phyloP scores from a whole-genome alignment of 2,329 filamentous ascomycete genomes.

The Emydomyces testavorans region DNA sequence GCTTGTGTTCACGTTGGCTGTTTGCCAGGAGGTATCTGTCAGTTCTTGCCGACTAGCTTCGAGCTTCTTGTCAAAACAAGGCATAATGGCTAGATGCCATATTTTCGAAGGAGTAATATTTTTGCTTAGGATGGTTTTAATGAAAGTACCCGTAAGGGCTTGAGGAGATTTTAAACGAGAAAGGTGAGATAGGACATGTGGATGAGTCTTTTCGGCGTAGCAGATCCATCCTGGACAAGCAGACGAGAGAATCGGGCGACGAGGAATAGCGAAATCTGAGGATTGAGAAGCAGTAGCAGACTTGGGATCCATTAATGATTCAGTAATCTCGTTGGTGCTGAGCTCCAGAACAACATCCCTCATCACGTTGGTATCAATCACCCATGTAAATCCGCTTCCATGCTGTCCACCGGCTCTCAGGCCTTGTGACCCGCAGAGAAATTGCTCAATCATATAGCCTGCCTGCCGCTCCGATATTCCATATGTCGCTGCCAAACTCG shows the following conservation, averaged over 20 bases:
- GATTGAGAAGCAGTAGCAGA: conserved; percentile 13
- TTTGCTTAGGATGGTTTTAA: conserved; percentile 75
- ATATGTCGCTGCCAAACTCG: conserved; percentile 76
- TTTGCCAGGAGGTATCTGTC: conserved; percentile 62
- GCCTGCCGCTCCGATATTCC: conserved; percentile 62
- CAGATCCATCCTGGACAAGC: conserved; percentile 97
- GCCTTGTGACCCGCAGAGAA: conserved; percentile 60
- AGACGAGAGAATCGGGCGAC: conserved; percentile 54
- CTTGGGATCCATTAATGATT: conserved; percentile 22
- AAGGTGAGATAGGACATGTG: conserved; percentile 80
- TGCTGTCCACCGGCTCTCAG: conserved; percentile 58
- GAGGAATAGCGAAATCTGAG: conserved; percentile 23
- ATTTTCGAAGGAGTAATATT: conserved; percentile 66
- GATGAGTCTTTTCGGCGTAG: conserved; percentile 96
- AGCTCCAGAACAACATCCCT: conserved; percentile 74
- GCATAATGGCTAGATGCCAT: conserved; percentile 95
- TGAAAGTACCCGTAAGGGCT: conserved; percentile 73
- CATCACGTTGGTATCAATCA: conserved; percentile 77
- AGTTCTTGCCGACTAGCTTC: conserved; percentile 90
- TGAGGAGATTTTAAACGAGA: conserved; percentile 90
- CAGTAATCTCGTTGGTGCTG: conserved; percentile 58
- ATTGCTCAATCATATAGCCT: conserved; percentile 68
- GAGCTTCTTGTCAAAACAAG: conserved; percentile 97
- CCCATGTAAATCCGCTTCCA: conserved; percentile 72
- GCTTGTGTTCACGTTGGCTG: conserved; percentile 24